These are phyloP conservation scores for Didymella pinodella DNA, from an alignment of 2,329 filamentous ascomycete species.

Conservation along the genomic window DNA sequence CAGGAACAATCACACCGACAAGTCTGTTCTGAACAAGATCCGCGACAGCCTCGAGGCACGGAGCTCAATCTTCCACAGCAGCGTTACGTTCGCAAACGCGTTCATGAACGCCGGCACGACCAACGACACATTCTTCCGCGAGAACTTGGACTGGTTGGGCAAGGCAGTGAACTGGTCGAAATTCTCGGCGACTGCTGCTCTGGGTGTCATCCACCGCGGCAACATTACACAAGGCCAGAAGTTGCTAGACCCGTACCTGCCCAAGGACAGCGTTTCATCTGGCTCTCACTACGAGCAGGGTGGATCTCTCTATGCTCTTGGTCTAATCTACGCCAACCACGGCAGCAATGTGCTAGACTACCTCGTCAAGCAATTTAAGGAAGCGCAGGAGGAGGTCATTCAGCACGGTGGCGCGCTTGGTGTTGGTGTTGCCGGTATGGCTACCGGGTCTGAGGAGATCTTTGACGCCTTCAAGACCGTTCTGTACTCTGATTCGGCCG, in stretches of 20 bases:
- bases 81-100: constrained; percentile 95
- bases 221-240: constrained; percentile 94
- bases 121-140: constrained; percentile 97
- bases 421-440: constrained; percentile 97
- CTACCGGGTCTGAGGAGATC: constrained; percentile 86
- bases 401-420: constrained; percentile 96
- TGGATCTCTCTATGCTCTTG: constrained; percentile 93
- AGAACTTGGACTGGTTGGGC: constrained; percentile 96
- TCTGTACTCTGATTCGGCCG: constrained; percentile 89
- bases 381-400: constrained; percentile 87
- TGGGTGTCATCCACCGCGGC: constrained; percentile 95
- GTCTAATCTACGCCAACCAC: constrained; percentile 96
- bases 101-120: constrained; percentile 99
- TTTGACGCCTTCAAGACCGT: constrained; percentile 91
- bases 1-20: constrained; percentile 91
- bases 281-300: constrained; percentile 96
- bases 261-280: constrained; percentile 73
- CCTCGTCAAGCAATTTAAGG: constrained; percentile 75
- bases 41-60: constrained; percentile 93
- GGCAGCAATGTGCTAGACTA: constrained; percentile 88
- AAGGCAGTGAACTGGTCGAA: constrained; percentile 99
- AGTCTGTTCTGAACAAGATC: constrained; percentile 93
- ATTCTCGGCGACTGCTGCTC: constrained; percentile 93
- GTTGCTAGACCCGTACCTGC: constrained; percentile 92
- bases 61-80: constrained; percentile 98